These are phyloP conservation scores for Kentomonas sorsogonicus DNA, from an alignment of 208 protist genomes.

Conservation along the genomic window DNA sequence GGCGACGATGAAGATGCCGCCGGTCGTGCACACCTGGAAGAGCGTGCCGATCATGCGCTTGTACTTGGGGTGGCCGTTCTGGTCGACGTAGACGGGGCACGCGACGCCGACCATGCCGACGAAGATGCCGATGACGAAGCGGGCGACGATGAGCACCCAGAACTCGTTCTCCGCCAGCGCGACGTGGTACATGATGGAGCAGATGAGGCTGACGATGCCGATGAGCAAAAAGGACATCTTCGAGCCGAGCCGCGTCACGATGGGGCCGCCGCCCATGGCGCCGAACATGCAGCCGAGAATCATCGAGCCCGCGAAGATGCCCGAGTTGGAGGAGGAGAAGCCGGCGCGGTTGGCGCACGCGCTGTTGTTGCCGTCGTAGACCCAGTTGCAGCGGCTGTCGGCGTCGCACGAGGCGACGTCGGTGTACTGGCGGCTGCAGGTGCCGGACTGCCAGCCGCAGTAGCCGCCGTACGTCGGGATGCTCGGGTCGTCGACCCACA, in stretches of 20 bases:
- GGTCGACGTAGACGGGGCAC: constrained; percentile 66
- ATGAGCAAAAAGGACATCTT: constrained; percentile 55
- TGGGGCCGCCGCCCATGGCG: constrained; percentile 47
- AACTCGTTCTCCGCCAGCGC: constrained; percentile 43
- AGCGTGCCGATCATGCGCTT: constrained; percentile 51
- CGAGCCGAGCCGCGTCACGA: constrained; percentile 39
- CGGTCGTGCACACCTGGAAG: constrained; percentile 78
- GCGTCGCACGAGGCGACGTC: constrained; percentile 13
- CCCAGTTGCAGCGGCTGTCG: constrained; percentile 47
- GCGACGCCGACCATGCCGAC: constrained; percentile 54
- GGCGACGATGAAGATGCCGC: constrained; percentile 79
- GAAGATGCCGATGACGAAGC: constrained; percentile 67
- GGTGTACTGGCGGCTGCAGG: constrained; percentile 24
- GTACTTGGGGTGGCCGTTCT: constrained; percentile 61
- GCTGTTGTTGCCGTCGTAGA: constrained; percentile 24
- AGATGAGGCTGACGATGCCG: constrained; percentile 45
- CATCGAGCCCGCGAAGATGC: constrained; percentile 80
- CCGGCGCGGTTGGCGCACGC: constrained; percentile 47
- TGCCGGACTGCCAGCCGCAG: constrained; percentile 37
- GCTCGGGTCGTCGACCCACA: constrained; percentile 25
- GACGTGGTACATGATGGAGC: constrained; percentile 61
- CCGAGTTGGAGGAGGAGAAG: constrained; percentile 47
- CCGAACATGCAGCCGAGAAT: constrained; percentile 77
- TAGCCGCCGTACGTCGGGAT: not conserved
- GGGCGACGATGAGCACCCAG: constrained; percentile 60